Percentiles rank a stretch among this genome's conserved stretches.
Evolutionary conservation across 768 basidiomycete species (phyloP).

Genomic region (Trametes maxima): DNA sequence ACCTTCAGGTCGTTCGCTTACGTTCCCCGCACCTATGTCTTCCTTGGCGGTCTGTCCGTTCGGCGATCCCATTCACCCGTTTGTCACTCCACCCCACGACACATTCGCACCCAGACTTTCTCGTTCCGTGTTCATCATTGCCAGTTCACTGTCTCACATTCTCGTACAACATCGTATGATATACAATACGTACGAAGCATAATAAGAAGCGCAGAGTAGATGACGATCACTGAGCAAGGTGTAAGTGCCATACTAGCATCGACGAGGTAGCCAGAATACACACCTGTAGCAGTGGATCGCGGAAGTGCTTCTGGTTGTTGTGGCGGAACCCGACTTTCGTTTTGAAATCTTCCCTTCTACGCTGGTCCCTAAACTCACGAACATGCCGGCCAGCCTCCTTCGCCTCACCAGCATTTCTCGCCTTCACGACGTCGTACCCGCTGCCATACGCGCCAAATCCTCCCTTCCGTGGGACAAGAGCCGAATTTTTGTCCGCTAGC

Average conservation of each 20-base stretch:
- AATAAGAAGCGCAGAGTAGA: conserved; percentile 6
- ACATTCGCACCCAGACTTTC: conserved; percentile 13
- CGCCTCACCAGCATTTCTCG: conserved; percentile 94
- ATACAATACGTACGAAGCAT: conserved; percentile 22
- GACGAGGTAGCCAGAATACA: not conserved
- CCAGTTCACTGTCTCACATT: not conserved
- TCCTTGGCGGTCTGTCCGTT: not conserved
- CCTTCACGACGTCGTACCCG: conserved; percentile 84
- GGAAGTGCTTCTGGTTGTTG: conserved; percentile 88
- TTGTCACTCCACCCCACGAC: conserved; percentile 1
- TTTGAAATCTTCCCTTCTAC: conserved; percentile 78
- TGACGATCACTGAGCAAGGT: conserved; percentile 18
- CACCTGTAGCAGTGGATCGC: conserved; percentile 71
- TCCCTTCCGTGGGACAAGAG: conserved; percentile 81
- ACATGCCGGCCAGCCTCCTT: conserved; percentile 88
- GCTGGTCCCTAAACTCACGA: conserved; percentile 81
- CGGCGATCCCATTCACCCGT: not conserved
- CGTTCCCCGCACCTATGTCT: conserved; percentile 3
- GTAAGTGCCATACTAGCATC: not conserved
- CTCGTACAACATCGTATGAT: conserved; percentile 14
- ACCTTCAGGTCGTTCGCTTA: conserved; percentile 40
- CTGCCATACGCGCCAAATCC: conserved; percentile 86
- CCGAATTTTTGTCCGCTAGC: conserved; percentile 80
- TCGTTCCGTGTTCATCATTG: conserved; percentile 10
- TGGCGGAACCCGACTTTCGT: conserved; percentile 77